Percentiles rank a stretch among this genome's conserved stretches.
phyloP scores from a whole-genome alignment of 805 yeast genomes.

The Candida takata region DNA sequence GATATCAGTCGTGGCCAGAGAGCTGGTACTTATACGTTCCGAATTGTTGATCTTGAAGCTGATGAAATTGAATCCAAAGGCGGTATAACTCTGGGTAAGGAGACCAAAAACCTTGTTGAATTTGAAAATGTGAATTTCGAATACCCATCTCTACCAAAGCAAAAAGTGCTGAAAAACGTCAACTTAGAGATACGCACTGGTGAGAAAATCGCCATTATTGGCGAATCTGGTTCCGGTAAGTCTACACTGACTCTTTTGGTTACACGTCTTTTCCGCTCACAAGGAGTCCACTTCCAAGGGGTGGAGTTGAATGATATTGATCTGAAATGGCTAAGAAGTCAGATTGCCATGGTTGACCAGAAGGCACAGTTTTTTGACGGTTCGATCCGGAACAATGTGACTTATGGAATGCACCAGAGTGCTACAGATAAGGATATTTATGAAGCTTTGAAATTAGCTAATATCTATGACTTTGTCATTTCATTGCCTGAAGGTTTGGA shows the following conservation, averaged over 20 bases:
- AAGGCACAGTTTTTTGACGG: slow-evolving; percentile 67
- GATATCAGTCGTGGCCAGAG: slow-evolving; percentile 74
- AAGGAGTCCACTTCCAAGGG: slow-evolving; percentile 37
- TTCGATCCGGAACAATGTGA: slow-evolving; percentile 60
- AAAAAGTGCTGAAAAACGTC: slow-evolving; percentile 35
- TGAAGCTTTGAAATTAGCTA: slow-evolving; percentile 37
- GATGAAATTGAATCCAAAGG: slow-evolving; percentile 35
- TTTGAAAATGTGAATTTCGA: slow-evolving; percentile 43
- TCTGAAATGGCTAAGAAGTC: slow-evolving; percentile 40
- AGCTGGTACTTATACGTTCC: slow-evolving; percentile 50
- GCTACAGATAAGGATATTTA: slow-evolving; percentile 31
- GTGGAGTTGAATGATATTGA: slow-evolving; percentile 41
- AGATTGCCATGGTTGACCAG: slow-evolving; percentile 71
- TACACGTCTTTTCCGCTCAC: slow-evolving; percentile 42
- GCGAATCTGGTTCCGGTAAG: slow-evolving; percentile 90
- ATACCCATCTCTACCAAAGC: slow-evolving; percentile 33
- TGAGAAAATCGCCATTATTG: slow-evolving; percentile 62
- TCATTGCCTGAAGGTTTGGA: slow-evolving; percentile 51
- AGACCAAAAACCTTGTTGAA: slow-evolving; percentile 22
- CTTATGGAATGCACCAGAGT: slow-evolving; percentile 42
- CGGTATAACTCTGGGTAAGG: slow-evolving; percentile 21
- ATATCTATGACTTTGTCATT: slow-evolving; percentile 47
- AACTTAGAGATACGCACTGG: slow-evolving; percentile 36
- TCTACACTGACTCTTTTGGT: slow-evolving; percentile 63
- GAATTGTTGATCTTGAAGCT: slow-evolving; percentile 30